Base-by-base conservation (phyloP, 1,284 basidiomycete species). In the Coniophora puteana region DNA sequence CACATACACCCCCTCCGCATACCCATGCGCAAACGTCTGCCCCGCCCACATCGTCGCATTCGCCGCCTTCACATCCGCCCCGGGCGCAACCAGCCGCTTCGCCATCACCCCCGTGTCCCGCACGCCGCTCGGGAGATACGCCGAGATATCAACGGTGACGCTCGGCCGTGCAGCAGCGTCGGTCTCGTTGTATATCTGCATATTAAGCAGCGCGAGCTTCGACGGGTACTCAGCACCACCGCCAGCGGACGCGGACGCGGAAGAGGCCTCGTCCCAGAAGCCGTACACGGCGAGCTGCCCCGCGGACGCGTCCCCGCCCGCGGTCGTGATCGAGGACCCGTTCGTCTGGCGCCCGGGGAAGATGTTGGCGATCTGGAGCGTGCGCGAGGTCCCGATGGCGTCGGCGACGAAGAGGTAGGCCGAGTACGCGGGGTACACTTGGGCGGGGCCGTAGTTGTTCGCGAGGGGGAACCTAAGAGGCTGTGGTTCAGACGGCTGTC, bases 331-430 rank as follows among this genome's bases (percentile, higher is more conserved):
- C 5, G 67, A 66, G 0, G 72, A 74, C 11, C 71, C 72, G 36
- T 76, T 75, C 17, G 53, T 49, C 50, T 76, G 72, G 44, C 71
- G 57, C 12, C 72, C 72, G 3, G 72, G 72, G 44, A 67, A 76
- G 8, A 76, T 58, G 49, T 74, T 74, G 18, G 71, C 57, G 7
- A 74, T 66, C 25, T 57, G 63, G 12, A 71, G 56, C 6, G 63
- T 57, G 26, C 57, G 66, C 2, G 69, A 74, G 25, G 52, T 51
- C 3, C 67, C 70, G 20, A 75, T 58, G 3, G 71, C 58, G 47
- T 76, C 73, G n/a, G 69, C 54, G 43, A 75, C 55, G 47, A 75
- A 75, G 8, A 75, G 56, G 41, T 74, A 74, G 13, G 72, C 61
- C 4, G 63, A 65, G 41, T 75, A 76, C 10, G 70, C 65, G 2